Conservation (phyloP, 805 yeast species). For the Barnettozyma vustinii region DNA sequence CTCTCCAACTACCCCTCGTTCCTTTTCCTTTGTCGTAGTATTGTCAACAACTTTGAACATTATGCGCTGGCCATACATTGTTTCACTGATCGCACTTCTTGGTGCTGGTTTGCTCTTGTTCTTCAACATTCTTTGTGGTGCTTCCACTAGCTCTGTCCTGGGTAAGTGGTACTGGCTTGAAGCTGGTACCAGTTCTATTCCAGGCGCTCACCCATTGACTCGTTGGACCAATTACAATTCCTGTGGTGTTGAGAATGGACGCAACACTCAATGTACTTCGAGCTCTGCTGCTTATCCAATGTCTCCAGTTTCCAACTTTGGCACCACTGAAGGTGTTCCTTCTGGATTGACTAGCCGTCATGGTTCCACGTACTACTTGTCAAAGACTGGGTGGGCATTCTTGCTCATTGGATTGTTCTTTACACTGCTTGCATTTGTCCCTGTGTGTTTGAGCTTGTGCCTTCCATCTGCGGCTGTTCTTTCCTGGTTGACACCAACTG, state of each 20-base stretch:
- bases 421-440: constrained; percentile 42
- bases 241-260: constrained; percentile 39
- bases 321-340: constrained; percentile 49
- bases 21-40: neutral
- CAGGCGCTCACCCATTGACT: constrained; percentile 36
- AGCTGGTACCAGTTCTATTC: constrained; percentile 57
- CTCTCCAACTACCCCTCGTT: neutral
- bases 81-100: constrained; percentile 32
- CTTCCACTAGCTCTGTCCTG: constrained; percentile 45
- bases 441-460: constrained; percentile 24
- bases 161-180: constrained; percentile 72
- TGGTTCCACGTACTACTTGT: constrained; percentile 55
- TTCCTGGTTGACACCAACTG: constrained; percentile 17
- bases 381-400: constrained; percentile 67
- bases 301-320: constrained; percentile 75
- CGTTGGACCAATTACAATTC: constrained; percentile 85
- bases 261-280: constrained; percentile 44
- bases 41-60: neutral
- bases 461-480: constrained; percentile 17
- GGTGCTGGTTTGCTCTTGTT: constrained; percentile 51
- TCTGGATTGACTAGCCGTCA: constrained; percentile 40
- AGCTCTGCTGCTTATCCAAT: constrained; percentile 76
- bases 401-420: constrained; percentile 52
- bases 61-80: constrained; percentile 27
- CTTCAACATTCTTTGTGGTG: constrained; percentile 65